These are phyloP conservation scores for Cercospora canescens DNA, from an alignment of 2,329 filamentous ascomycete genomes.

Conservation along the genomic window DNA sequence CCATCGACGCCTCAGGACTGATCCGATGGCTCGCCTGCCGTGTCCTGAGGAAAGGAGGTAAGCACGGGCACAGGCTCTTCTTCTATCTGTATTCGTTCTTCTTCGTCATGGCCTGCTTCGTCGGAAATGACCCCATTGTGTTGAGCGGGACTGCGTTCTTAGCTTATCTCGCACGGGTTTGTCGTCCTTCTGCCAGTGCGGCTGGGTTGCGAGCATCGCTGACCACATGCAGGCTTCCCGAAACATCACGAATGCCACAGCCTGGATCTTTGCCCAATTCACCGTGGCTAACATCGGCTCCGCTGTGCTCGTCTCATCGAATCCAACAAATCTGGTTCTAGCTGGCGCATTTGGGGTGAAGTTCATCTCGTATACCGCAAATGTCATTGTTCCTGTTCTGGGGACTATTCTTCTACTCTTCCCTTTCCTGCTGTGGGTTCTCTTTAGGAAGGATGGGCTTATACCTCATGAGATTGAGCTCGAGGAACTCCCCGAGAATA, in stretches of 20 bases:
- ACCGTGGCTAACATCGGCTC: conserved; percentile 72
- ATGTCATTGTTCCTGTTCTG: conserved; percentile 72
- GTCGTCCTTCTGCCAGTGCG: not conserved
- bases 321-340: conserved; percentile 74
- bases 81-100: conserved; percentile 75
- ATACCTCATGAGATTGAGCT: conserved; percentile 68
- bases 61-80: conserved; percentile 66
- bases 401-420: conserved; percentile 67
- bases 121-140: conserved; percentile 76
- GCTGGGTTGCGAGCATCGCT: not conserved
- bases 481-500: conserved; percentile 64
- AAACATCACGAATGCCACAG: conserved; percentile 69
- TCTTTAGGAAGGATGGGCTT: conserved; percentile 64
- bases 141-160: conserved; percentile 73
- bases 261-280: conserved; percentile 74
- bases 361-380: conserved; percentile 73
- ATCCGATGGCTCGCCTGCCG: conserved; percentile 71
- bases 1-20: conserved; percentile 73
- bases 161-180: conserved; percentile 69
- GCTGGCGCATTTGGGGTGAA: conserved; percentile 71
- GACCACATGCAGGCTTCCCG: conserved; percentile 51
- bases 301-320: conserved; percentile 74
- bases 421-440: conserved; percentile 67
- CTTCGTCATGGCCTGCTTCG: conserved; percentile 65
- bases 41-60: conserved; percentile 66